Base-by-base conservation (phyloP, 495 filamentous ascomycete genomes). In the Xeromyces bisporus region DNA sequence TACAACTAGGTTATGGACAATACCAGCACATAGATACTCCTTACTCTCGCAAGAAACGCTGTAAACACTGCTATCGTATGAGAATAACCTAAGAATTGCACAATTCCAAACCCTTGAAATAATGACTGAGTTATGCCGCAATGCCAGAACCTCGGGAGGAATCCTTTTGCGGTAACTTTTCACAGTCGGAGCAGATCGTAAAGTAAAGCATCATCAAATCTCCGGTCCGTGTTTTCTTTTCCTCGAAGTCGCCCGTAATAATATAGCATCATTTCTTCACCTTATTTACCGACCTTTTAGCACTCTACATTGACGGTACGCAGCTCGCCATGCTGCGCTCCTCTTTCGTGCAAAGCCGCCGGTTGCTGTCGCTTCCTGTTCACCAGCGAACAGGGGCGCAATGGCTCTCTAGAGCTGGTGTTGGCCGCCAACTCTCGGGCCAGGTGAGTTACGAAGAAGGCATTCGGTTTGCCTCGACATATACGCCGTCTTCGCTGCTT, bases 291-390 rank as follows among this genome's bases (percentile, higher is more conserved):
- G 33, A 43, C 36, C 38, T 43, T 42, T 33, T 34, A 41, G 39
- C 34, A 35, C 44, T 43, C 36, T 36, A 33, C 34, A n/a, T 44
- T 44, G 48, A 46, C 50, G 52, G 57, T 53, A 50, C 55, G 60
- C 49, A 46, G 60, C 55, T 50, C 51, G 51, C 47, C 43, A 64
- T 64, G 60, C 60, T 64, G 58, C 58, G 60, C 50, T 57, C 52
- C 33, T 60, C 58, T 43, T 49, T 60, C 54, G 41, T 52, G 40
- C 51, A 52, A 44, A 50, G 55, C 43, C 58, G 57, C 44, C 57
- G 55, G 39, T 38, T 60, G 42, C 45, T 62, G 50, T 52, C 53
- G 32, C 47, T 47, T 39, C 49, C 56, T 34, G 44, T 43, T 51
- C 56, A 56, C 47, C 58, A 55, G 46, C 51, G 56, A 37, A 48